Percentiles rank a stretch among this genome's conserved stretches.
Conservation (phyloP, 2,329 filamentous ascomycete species). For the Podosphaera aphanis region DNA sequence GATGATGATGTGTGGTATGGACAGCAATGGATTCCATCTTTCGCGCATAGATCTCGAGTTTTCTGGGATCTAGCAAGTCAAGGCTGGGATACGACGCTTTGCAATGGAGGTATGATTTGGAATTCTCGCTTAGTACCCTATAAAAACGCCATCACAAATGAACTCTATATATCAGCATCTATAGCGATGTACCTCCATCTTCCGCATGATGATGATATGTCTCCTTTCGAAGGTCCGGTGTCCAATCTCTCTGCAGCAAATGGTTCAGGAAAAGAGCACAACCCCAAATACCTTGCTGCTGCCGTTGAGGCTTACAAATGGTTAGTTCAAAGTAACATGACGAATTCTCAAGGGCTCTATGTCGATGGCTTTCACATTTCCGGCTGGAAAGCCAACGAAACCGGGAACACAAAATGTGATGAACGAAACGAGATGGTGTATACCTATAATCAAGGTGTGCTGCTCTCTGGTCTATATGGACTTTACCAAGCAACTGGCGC, state of each 20-base stretch:
- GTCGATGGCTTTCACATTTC: slow-evolving; percentile 75
- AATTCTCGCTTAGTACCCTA: slow-evolving; percentile 60
- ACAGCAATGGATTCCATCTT: slow-evolving; percentile 47
- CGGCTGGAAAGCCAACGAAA: slow-evolving; percentile 29
- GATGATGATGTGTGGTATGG: slow-evolving; percentile 40
- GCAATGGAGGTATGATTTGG: slow-evolving; percentile 78
- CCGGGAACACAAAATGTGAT: slow-evolving; percentile 51
- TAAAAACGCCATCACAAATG: slow-evolving; percentile 91
- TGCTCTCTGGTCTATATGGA: slow-evolving; percentile 59
- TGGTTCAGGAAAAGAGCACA: slow-evolving; percentile 16
- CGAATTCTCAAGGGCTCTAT: slow-evolving; percentile 48
- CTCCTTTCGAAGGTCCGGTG: slow-evolving; percentile 31
- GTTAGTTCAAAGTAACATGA: slow-evolving; percentile 64
- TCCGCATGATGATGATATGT: slow-evolving; percentile 52
- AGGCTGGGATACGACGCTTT: slow-evolving; percentile 66
- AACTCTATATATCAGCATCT: slow-evolving; percentile 68
- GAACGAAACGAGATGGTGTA: slow-evolving; percentile 70
- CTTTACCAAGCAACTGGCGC: slow-evolving; percentile 60
- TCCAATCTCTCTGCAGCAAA: slow-evolving; percentile 4
- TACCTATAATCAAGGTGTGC: slow-evolving; percentile 85
- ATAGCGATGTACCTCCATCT: slow-evolving; percentile 78
- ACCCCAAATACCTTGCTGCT: slow-evolving; percentile 44
- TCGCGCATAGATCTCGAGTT: slow-evolving; percentile 58
- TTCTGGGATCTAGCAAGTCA: slow-evolving; percentile 64
- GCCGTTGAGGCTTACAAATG: slow-evolving; percentile 62